Conservation (phyloP, 805 yeast species). For the Metschnikowia koreensis region DNA sequence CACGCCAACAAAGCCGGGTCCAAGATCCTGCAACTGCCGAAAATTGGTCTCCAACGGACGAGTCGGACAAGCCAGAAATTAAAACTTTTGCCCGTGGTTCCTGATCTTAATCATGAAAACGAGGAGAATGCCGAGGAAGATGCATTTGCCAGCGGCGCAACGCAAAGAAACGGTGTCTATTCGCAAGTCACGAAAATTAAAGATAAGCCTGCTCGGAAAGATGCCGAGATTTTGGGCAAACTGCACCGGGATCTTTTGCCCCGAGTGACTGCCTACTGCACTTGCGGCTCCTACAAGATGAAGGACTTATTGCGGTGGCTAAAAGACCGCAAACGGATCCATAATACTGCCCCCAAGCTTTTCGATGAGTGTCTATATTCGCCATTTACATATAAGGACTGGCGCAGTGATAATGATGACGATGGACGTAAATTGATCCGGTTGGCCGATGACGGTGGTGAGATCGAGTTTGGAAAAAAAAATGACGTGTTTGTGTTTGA, state of each 20-base stretch:
- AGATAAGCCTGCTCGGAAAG: conserved; percentile 85
- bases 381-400: conserved; percentile 79
- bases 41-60: conserved; percentile 70
- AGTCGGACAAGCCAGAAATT: conserved; percentile 73
- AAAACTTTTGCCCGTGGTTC: conserved; percentile 66
- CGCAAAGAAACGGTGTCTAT: conserved; percentile 53
- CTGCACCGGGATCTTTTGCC: conserved; percentile 82
- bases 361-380: conserved; percentile 95
- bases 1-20: conserved; percentile 27
- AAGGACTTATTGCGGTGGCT: conserved; percentile 83
- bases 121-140: conserved; percentile 13
- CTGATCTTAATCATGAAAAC: conserved; percentile 16
- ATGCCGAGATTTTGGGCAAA: conserved; percentile 91
- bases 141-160: not conserved
- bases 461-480: conserved; percentile 78
- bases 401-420: conserved; percentile 55
- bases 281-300: conserved; percentile 90
- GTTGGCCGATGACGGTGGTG: conserved; percentile 93
- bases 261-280: conserved; percentile 93
- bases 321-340: conserved; percentile 68
- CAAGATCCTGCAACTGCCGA: conserved; percentile 37
- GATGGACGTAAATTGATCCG: conserved; percentile 49
- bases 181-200: conserved; percentile 82
- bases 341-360: conserved; percentile 78
- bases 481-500: conserved; percentile 88